Conservation (phyloP, 2,329 filamentous ascomycete species). For the Diplodia scrobiculata region DNA sequence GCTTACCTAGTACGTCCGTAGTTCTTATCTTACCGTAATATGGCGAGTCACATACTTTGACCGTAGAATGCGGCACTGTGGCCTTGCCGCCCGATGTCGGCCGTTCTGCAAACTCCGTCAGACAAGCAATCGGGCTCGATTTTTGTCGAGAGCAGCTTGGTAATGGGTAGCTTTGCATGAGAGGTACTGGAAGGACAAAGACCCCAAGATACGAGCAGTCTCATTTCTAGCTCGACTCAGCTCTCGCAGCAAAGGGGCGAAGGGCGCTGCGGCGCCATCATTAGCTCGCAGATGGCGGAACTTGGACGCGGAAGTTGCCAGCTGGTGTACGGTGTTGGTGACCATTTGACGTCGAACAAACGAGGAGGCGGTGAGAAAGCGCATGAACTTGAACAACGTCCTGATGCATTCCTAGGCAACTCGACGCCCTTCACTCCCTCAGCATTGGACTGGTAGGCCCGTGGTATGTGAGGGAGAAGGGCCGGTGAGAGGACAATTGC, state of each 20-base stretch:
- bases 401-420: constrained; percentile 17
- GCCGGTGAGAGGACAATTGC: background rate
- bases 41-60: background rate
- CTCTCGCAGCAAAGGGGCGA: constrained; percentile 7
- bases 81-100: background rate
- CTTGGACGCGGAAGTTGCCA: constrained; percentile 10
- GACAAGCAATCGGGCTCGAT: background rate
- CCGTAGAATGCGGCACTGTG: background rate
- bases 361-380: constrained; percentile 17
- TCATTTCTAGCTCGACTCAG: constrained; percentile 4
- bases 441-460: constrained; percentile 2
- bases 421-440: constrained; percentile 15
- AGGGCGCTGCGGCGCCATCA: background rate
- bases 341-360: constrained; percentile 19
- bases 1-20: background rate
- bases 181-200: background rate
- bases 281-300: constrained; percentile 8
- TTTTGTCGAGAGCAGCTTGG: background rate
- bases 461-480: constrained; percentile 16
- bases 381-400: constrained; percentile 16
- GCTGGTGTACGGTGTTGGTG: constrained; percentile 11
- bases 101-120: background rate
- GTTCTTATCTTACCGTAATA: background rate
- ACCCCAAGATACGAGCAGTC: constrained; percentile 10
- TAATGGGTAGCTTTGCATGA: constrained; percentile 9